Evolutionary conservation across 2,329 filamentous ascomycete species (phyloP).

Genomic region (Leptoxyphium fumago): DNA sequence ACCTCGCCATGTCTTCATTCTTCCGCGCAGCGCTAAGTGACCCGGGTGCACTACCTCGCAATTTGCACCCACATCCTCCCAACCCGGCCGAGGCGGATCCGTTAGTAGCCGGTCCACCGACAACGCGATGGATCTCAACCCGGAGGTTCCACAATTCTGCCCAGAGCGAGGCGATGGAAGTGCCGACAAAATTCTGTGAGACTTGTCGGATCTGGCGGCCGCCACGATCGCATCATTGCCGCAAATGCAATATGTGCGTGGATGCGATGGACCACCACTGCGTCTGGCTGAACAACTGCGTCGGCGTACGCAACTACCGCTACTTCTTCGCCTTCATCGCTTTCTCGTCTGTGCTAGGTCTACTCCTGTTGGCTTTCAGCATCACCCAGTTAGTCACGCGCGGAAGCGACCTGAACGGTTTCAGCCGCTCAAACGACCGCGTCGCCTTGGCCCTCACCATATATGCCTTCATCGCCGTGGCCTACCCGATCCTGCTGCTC

Average conservation of each 20-base stretch:
- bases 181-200: conserved; percentile 95
- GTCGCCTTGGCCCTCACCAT: conserved; percentile 66
- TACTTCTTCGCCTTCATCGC: conserved; percentile 92
- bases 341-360: conserved; percentile 57
- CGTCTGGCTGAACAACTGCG: conserved; percentile 97
- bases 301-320: conserved; percentile 91
- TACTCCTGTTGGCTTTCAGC: conserved; percentile 63
- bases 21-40: conserved; percentile 84
- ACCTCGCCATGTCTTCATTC: conserved; percentile 83
- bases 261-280: conserved; percentile 98
- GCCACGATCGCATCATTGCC: conserved; percentile 88
- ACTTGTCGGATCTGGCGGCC: conserved; percentile 97
- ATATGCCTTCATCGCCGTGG: conserved; percentile 57
- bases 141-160: conserved; percentile 24
- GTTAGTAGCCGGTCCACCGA: conserved; percentile 64
- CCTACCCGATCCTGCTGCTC: conserved; percentile 73
- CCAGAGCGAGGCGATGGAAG: conserved; percentile 60
- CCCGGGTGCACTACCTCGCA: conserved; percentile 84
- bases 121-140: conserved; percentile 87
- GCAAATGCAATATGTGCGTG: conserved; percentile 90
- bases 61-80: conserved; percentile 78
- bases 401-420: conserved; percentile 40
- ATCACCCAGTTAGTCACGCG: conserved; percentile 72
- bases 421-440: conserved; percentile 11
- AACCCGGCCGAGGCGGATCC: conserved; percentile 64